Percentiles rank a stretch among this genome's conserved stretches.
These are phyloP conservation scores for Globisporangium heterothallicum DNA, from an alignment of 352 stramenopile species.

Conservation along the genomic window DNA sequence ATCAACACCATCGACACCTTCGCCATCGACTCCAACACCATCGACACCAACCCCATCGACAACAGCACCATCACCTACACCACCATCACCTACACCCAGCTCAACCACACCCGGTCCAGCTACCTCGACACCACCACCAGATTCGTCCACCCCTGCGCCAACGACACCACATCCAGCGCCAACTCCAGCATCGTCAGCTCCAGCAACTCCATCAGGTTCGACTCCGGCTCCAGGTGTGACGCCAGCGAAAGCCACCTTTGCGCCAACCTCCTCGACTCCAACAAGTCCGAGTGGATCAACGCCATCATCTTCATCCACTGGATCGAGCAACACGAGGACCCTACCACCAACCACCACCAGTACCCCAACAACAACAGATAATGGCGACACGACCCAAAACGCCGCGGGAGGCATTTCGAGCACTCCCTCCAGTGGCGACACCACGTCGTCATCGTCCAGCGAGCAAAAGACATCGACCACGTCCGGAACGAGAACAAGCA, in stretches of 20 bases:
- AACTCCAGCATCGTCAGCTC: not conserved
- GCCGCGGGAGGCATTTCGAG: not conserved
- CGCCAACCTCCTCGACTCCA: not conserved
- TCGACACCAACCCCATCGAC: too few relatives aligned
- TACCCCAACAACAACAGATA: not conserved
- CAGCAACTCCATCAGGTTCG: too few relatives aligned
- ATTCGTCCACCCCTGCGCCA: not conserved
- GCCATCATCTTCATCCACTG: not conserved
- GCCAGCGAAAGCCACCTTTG: not conserved
- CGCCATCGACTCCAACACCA: not conserved
- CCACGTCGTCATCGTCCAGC: not conserved
- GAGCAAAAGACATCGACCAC: not conserved
- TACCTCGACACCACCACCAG: not conserved
- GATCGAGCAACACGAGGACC: too few relatives aligned
- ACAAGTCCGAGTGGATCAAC: not conserved
- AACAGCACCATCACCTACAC: not conserved
- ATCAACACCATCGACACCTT: not conserved
- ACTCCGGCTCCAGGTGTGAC: not conserved
- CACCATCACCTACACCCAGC: not conserved
- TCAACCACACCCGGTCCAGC: not conserved
- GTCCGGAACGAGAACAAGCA: not conserved
- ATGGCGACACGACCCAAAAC: not conserved
- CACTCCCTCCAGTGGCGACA: too few relatives aligned
- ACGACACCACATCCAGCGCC: not conserved
- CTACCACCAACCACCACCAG: too few relatives aligned